These are phyloP conservation scores for Cladosporium sp. DNA, from an alignment of 2,329 filamentous ascomycete species.

Conservation along the genomic window DNA sequence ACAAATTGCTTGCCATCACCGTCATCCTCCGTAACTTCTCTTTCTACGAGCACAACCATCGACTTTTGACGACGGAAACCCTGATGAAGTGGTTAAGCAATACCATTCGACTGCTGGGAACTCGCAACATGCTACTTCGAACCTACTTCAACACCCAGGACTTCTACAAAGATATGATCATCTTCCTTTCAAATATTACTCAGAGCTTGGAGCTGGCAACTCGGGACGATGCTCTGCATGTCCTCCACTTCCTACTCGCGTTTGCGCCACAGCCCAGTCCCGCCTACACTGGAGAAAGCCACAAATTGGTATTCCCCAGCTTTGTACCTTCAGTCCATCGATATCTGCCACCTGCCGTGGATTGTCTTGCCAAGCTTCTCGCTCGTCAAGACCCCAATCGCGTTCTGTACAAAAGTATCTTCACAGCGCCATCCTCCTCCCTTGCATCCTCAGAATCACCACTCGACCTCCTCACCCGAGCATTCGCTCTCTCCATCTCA, in stretches of 20 bases:
- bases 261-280: constrained; percentile 81
- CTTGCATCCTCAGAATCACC: constrained; percentile 43
- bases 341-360: constrained; percentile 85
- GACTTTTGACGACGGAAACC: constrained; percentile 66
- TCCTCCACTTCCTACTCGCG: constrained; percentile 83
- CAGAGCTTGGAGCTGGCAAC: constrained; percentile 76
- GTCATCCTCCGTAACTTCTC: constrained; percentile 91
- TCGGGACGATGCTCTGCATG: constrained; percentile 78
- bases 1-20: constrained; percentile 83
- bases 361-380: constrained; percentile 84
- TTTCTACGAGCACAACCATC: constrained; percentile 75
- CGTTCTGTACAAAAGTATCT: constrained; percentile 76
- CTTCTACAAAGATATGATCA: constrained; percentile 93
- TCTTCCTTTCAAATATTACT: constrained; percentile 78
- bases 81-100: constrained; percentile 81
- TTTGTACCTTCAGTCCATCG: constrained; percentile 79
- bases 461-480: constrained; percentile 76
- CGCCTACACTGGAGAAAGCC: constrained; percentile 43
- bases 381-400: constrained; percentile 92
- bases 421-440: constrained; percentile 54
- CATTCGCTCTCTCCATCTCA: constrained; percentile 82
- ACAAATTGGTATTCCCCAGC: constrained; percentile 65
- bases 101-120: constrained; percentile 81
- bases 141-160: constrained; percentile 82
- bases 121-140: constrained; percentile 78